phyloP scores from a whole-genome alignment of 257 asterid species.

The Craterostigma plantagineum region DNA sequence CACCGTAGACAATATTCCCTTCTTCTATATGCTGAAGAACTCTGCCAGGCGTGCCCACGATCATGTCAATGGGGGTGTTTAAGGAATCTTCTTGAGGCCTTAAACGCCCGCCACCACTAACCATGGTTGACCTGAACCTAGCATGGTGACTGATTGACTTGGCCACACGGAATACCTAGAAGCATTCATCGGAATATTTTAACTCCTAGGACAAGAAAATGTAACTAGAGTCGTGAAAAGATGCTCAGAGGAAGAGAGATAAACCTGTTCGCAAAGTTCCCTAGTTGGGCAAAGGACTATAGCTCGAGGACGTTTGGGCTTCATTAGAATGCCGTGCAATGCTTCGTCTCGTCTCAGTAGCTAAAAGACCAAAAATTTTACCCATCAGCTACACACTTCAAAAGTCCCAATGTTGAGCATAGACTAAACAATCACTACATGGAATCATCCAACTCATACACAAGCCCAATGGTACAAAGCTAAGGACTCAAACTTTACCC shows the following conservation, averaged over 20 bases:
- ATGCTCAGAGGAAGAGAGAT: constrained; percentile 4
- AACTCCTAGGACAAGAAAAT: background rate
- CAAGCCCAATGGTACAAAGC: background rate
- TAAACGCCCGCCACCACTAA: constrained; percentile 93
- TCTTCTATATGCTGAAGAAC: constrained; percentile 93
- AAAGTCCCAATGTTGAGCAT: too few relatives aligned
- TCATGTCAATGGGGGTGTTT: constrained; percentile 83
- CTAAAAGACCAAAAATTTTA: constrained; percentile 21
- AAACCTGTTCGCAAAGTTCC: constrained; percentile 99
- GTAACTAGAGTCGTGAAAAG: background rate
- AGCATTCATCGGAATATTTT: constrained; percentile 5
- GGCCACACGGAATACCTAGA: constrained; percentile 77
- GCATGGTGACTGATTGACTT: constrained; percentile 83
- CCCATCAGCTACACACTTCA: too few relatives aligned
- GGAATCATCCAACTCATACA: too few relatives aligned
- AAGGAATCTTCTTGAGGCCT: constrained; percentile 91
- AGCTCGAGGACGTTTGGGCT: constrained; percentile 95
- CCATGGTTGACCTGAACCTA: constrained; percentile 89
- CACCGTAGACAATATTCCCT: constrained; percentile 92
- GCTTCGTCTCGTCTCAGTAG: constrained; percentile 73
- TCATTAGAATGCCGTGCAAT: constrained; percentile 68
- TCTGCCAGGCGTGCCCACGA: constrained; percentile 97
- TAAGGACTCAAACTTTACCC: background rate
- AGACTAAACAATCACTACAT: too few relatives aligned
- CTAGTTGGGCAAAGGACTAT: constrained; percentile 94